Evolutionary conservation across 2,329 filamentous ascomycete genomes (phyloP).

Genomic region (Thielaviopsis euricoi): DNA sequence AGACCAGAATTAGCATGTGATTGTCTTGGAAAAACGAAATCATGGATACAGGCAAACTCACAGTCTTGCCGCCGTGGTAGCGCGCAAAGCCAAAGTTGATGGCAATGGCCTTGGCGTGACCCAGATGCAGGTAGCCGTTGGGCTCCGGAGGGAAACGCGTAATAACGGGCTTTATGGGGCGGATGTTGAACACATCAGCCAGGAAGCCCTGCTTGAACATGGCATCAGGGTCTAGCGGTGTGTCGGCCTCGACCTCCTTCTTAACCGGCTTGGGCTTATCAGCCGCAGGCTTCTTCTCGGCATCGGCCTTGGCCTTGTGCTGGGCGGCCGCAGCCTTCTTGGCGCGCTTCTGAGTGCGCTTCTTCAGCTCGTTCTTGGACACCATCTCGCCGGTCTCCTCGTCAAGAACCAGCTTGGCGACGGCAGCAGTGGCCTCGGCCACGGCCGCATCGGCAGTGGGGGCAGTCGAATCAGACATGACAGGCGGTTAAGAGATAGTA

Average conservation of each 20-base stretch:
- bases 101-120: conserved; percentile 87
- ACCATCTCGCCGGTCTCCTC: conserved; percentile 50
- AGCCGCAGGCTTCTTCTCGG: conserved; percentile 14
- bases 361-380: conserved; percentile 47
- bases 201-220: conserved; percentile 76
- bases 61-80: conserved; percentile 54
- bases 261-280: conserved; percentile 29
- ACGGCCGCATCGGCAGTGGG: conserved; percentile 13
- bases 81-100: conserved; percentile 93
- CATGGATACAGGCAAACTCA: conserved; percentile 13
- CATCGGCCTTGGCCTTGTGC: conserved; percentile 27
- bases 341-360: conserved; percentile 39
- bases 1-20: not conserved
- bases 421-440: conserved; percentile 28
- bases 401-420: conserved; percentile 44
- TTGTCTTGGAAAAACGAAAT: too few species aligned
- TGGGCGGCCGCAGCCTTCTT: conserved; percentile 39
- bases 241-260: conserved; percentile 24
- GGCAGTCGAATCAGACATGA: conserved; percentile 3
- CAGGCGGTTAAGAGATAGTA: not conserved
- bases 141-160: conserved; percentile 75
- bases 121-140: conserved; percentile 86
- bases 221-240: conserved; percentile 34
- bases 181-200: conserved; percentile 52
- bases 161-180: conserved; percentile 42